These are phyloP conservation scores for Nicotiana noctiflora DNA, from an alignment of 257 asterid genomes.

Conservation along the genomic window DNA sequence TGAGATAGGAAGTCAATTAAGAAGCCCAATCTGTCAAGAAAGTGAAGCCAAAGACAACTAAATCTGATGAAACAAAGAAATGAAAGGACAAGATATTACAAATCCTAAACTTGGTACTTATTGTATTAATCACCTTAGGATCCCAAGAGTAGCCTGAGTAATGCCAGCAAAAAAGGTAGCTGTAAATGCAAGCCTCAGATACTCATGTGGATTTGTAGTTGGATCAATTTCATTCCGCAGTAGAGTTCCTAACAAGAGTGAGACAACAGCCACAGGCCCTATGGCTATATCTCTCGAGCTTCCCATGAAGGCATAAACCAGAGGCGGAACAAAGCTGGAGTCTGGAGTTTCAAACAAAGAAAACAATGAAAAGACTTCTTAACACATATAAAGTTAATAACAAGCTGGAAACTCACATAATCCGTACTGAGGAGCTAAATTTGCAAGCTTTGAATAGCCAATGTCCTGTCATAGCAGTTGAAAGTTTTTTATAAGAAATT, in stretches of 20 bases:
- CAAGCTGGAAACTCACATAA: conserved; percentile 41
- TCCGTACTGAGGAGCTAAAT: conserved; percentile 73
- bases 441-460: conserved; percentile 70
- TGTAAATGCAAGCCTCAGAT: conserved; percentile 68
- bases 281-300: conserved; percentile 89
- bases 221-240: conserved; percentile 60
- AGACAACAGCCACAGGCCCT: conserved; percentile 88
- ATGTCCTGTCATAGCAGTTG: conserved; percentile 42
- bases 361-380: not conserved
- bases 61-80: not conserved
- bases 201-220: conserved; percentile 28
- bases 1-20: conserved; percentile 86
- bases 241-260: conserved; percentile 63
- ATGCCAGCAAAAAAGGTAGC: conserved; percentile 86
- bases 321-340: conserved; percentile 80
- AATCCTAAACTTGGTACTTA: not conserved
- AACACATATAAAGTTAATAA: not conserved
- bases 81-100: not conserved
- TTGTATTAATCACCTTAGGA: conserved; percentile 45
- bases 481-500: not conserved
- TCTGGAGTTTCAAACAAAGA: conserved; percentile 30
- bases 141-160: conserved; percentile 71
- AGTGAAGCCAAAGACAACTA: not conserved
- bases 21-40: conserved; percentile 66
- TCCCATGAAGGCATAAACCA: conserved; percentile 78